These are phyloP conservation scores for Antitrichia curtipendula DNA, from an alignment of 225 moss, liverwort and hornwort species.

Conservation along the genomic window DNA sequence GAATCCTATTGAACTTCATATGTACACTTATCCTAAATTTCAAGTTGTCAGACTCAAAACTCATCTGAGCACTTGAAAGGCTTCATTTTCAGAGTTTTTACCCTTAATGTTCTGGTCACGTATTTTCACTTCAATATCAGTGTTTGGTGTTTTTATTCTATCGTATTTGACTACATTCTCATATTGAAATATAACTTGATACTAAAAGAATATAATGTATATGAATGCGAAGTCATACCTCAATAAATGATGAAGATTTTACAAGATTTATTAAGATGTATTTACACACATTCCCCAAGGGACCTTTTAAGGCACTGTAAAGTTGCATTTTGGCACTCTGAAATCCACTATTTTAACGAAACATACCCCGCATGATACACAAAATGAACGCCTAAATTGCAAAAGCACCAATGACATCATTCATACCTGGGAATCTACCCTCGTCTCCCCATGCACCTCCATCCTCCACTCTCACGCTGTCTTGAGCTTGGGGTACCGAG, in stretches of 20 bases:
- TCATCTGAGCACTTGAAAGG: background rate
- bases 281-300: background rate
- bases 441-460: background rate
- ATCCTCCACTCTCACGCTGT: background rate
- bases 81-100: background rate
- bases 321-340: background rate
- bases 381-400: background rate
- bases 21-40: background rate
- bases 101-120: background rate
- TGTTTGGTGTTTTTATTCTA: background rate
- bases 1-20: background rate
- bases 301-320: background rate
- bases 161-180: background rate
- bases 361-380: background rate
- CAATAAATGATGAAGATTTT: too few species aligned
- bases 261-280: too few species aligned
- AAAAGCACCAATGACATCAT: background rate
- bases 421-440: constrained; percentile 8
- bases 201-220: too few species aligned
- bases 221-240: background rate
- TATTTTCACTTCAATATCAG: background rate
- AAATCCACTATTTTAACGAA: background rate
- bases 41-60: background rate
- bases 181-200: background rate
- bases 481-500: background rate